A percentile compares a stretch with the other conserved stretches of the same genome.
Conservation (phyloP, 2,329 filamentous ascomycete species). For the Eutypa lata region DNA sequence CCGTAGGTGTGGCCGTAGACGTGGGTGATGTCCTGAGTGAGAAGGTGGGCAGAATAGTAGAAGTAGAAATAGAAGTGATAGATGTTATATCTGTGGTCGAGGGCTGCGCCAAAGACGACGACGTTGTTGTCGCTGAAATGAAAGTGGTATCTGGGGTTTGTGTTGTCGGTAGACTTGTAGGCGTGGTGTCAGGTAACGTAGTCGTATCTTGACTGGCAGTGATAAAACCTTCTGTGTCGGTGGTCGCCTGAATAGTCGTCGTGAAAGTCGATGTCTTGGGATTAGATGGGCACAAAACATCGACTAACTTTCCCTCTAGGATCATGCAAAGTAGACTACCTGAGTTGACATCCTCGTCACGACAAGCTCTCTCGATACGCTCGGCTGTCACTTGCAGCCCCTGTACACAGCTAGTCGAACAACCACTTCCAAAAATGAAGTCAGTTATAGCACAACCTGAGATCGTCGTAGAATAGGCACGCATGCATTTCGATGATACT, state of each 20-base stretch:
- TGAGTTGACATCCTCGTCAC: slow-evolving; percentile 15
- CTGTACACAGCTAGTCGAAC: slow-evolving; percentile 21
- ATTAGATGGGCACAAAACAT: slow-evolving; percentile 20
- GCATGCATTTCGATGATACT: slow-evolving; percentile 22
- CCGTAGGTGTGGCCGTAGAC: not conserved
- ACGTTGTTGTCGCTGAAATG: not conserved
- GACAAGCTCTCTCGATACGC: slow-evolving; percentile 16
- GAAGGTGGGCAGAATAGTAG: not conserved
- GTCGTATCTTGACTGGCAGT: slow-evolving; percentile 9
- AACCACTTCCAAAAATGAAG: slow-evolving; percentile 20
- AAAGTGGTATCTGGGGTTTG: not conserved
- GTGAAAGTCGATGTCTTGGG: slow-evolving; percentile 17
- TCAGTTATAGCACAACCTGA: slow-evolving; percentile 19
- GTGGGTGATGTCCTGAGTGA: not conserved
- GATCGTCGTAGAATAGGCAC: slow-evolving; percentile 22
- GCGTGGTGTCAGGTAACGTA: slow-evolving; percentile 2
- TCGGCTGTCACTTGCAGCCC: slow-evolving; percentile 17
- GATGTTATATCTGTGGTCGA: not conserved
- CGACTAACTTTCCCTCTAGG: slow-evolving; percentile 19
- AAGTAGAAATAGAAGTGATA: not conserved
- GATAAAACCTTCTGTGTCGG: slow-evolving; percentile 9
- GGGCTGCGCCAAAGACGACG: not conserved
- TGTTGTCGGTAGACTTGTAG: not conserved
- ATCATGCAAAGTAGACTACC: slow-evolving; percentile 22
- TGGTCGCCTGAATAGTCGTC: slow-evolving; percentile 14